Conservation (phyloP, 1,139 yeast genomes). For the Hansenula lynferdii region DNA sequence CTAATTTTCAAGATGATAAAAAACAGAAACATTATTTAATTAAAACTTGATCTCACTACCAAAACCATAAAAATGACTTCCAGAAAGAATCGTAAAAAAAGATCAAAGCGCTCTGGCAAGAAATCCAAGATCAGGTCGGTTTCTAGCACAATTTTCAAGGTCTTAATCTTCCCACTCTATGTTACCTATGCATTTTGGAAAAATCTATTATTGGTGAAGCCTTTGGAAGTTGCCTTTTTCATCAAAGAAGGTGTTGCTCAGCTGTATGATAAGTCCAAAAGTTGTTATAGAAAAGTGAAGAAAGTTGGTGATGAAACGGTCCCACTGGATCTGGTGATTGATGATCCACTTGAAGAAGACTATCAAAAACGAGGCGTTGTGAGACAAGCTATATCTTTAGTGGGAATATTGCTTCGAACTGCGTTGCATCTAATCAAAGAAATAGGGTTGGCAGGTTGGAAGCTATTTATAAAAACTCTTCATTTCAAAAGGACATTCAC, state of each 20-base stretch:
- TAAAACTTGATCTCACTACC: too few relatives aligned
- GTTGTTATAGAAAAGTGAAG: slow-evolving; percentile 1
- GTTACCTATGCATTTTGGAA: slow-evolving; percentile 1
- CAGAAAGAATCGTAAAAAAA: neutral
- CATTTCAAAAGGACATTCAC: neutral
- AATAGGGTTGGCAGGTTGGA: neutral
- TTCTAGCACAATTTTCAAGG: neutral
- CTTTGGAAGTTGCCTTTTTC: neutral
- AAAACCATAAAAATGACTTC: too few relatives aligned
- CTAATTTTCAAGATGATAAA: too few relatives aligned
- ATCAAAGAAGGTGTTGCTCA: neutral
- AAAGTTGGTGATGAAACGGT: too few relatives aligned
- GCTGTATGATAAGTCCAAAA: neutral
- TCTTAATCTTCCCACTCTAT: slow-evolving; percentile 1
- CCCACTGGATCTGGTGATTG: too few relatives aligned
- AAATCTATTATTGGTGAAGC: slow-evolving; percentile 3
- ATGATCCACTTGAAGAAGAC: too few relatives aligned
- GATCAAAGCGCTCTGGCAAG: neutral
- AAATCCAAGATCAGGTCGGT: neutral
- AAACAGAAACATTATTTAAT: too few relatives aligned
- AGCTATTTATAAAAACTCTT: neutral
- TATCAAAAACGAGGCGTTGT: too few relatives aligned
- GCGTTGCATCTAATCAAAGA: too few relatives aligned
- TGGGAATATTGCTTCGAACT: too few relatives aligned
- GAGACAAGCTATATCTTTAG: too few relatives aligned